These are phyloP conservation scores for Penstemon newberryi DNA, from an alignment of 257 asterid species.

Conservation along the genomic window DNA sequence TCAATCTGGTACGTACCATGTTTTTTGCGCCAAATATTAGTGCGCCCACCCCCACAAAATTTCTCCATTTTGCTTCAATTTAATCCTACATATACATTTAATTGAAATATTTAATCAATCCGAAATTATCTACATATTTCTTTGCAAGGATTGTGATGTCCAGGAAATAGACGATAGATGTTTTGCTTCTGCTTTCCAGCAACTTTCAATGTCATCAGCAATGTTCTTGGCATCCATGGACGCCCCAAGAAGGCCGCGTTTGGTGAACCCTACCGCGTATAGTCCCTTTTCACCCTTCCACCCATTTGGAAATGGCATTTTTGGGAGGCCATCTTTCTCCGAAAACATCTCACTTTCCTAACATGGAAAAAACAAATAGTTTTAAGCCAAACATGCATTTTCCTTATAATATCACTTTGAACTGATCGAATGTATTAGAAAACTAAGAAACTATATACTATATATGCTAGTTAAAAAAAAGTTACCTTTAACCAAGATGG, in stretches of 20 bases:
- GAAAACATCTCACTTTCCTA: conserved; percentile 83
- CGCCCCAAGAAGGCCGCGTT: conserved; percentile 97
- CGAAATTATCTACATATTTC: conserved; percentile 14
- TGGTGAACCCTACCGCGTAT: conserved; percentile 94
- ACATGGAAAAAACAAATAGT: not conserved
- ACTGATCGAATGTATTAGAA: not conserved
- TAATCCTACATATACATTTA: conserved; percentile 28
- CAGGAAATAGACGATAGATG: conserved; percentile 29
- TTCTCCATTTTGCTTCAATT: conserved; percentile 33
- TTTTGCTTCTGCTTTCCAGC: conserved; percentile 39
- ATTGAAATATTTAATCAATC: not conserved
- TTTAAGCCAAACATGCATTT: conserved; percentile 31
- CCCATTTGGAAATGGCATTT: conserved; percentile 86
- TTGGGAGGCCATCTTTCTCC: conserved; percentile 87
- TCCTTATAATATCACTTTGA: not conserved
- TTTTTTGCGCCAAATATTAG: conserved; percentile 25
- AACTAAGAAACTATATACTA: not conserved
- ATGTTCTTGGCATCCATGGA: conserved; percentile 90
- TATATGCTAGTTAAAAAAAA: not conserved
- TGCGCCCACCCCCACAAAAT: conserved; percentile 35
- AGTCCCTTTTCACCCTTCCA: conserved; percentile 93
- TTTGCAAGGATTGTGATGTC: conserved; percentile 28
- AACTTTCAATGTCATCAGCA: conserved; percentile 54
- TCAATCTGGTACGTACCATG: conserved; percentile 30
- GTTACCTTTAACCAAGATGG: conserved; percentile 67